A percentile compares a stretch with the other conserved stretches of the same genome.
Conservation (phyloP, 208 protist genomes). For the Crithidia thermophila region DNA sequence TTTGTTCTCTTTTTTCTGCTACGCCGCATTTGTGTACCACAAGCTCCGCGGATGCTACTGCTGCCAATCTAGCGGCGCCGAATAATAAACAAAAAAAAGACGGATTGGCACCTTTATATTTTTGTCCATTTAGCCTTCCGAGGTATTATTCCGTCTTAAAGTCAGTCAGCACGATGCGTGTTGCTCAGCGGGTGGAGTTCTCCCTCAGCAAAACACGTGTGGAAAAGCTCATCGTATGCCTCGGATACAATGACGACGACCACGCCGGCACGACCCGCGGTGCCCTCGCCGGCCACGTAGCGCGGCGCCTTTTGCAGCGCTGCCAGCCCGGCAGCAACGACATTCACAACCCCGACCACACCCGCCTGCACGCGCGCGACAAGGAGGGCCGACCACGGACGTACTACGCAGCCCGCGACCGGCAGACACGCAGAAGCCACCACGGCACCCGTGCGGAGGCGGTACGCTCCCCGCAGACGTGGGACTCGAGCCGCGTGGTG, state of each 20-base stretch:
- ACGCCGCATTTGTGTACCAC: no score
- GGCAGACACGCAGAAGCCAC: not conserved
- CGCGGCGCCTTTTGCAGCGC: conserved; percentile 45
- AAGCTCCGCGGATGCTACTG: no score
- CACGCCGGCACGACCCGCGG: conserved; percentile 28
- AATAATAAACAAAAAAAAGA: no score
- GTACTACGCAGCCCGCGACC: conserved; percentile 33
- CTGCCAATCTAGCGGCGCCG: no score
- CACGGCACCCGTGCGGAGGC: conserved; percentile 6
- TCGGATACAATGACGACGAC: conserved; percentile 38
- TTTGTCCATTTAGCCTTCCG: no score
- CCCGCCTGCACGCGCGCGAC: conserved; percentile 54
- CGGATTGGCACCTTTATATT: no score
- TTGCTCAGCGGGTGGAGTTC: conserved; percentile 26
- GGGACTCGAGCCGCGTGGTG: conserved; percentile 68
- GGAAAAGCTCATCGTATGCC: conserved; percentile 64
- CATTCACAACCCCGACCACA: conserved; percentile 68
- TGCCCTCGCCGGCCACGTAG: conserved; percentile 44
- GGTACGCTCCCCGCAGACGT: conserved; percentile 61
- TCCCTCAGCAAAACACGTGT: conserved; percentile 34
- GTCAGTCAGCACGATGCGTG: no score
- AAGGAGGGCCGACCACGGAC: conserved; percentile 50
- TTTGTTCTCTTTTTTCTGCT: not conserved
- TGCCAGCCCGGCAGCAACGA: conserved; percentile 72
- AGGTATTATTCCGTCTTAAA: no score